Evolutionary conservation across 2,329 filamentous ascomycete species (phyloP).

Genomic region (Talaromyces albobiverticillius): DNA sequence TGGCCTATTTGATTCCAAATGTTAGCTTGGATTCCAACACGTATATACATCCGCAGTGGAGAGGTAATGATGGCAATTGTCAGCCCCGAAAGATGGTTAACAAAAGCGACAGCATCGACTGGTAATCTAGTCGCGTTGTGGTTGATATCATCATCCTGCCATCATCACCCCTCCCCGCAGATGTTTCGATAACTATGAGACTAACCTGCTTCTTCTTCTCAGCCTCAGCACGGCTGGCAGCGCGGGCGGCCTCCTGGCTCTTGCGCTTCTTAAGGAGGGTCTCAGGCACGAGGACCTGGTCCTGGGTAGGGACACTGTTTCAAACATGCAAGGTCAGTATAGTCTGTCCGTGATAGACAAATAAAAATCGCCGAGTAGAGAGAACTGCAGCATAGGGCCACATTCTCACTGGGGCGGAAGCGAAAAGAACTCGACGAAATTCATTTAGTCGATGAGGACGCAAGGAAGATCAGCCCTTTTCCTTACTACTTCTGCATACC

Average conservation of each 20-base stretch:
- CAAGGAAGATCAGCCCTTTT: constrained; percentile 20
- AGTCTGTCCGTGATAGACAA: constrained; percentile 68
- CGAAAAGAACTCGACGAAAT: constrained; percentile 68
- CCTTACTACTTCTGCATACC: constrained; percentile 22
- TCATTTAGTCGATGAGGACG: constrained; percentile 73
- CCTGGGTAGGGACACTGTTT: constrained; percentile 88
- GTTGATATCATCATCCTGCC: constrained; percentile 81
- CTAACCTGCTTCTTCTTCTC: constrained; percentile 90
- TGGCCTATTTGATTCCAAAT: constrained; percentile 61
- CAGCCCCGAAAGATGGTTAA: constrained; percentile 69
- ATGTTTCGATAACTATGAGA: constrained; percentile 29
- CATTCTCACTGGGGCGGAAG: constrained; percentile 75
- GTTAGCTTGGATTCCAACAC: constrained; percentile 25
- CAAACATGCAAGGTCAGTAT: constrained; percentile 60
- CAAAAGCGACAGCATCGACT: constrained; percentile 89
- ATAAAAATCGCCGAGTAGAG: constrained; percentile 72
- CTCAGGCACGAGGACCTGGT: constrained; percentile 97
- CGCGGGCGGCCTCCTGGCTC: constrained; percentile 98
- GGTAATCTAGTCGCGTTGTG: constrained; percentile 84
- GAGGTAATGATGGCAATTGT: constrained; percentile 39
- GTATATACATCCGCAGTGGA: constrained; percentile 14
- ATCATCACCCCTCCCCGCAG: constrained; percentile 32
- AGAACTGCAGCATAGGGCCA: constrained; percentile 90
- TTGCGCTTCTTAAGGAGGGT: constrained; percentile 99
- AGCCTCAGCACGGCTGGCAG: constrained; percentile 74